These are phyloP conservation scores for Dacryopinax primogenitus DNA, from an alignment of 768 basidiomycete species.

Conservation along the genomic window DNA sequence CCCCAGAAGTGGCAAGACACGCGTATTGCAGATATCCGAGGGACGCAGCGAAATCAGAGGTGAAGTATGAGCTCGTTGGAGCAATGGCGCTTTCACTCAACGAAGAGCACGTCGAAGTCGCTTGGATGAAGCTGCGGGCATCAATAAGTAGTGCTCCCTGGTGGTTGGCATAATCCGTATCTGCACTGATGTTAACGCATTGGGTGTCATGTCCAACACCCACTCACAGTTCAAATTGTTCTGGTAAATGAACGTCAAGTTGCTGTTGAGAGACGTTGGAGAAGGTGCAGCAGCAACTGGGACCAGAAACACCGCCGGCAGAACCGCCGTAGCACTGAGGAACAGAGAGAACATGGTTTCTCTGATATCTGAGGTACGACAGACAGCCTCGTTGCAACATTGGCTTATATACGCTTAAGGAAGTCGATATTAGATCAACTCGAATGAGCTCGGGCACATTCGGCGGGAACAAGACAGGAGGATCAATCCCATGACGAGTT, in stretches of 20 bases:
- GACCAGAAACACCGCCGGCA: neutral
- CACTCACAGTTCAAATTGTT: slow-evolving; percentile 27
- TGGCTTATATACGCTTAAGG: too few species aligned
- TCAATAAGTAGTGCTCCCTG: slow-evolving; percentile 12
- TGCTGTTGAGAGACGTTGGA: neutral
- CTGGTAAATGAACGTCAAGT: slow-evolving; percentile 26
- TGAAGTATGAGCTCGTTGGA: slow-evolving; percentile 4
- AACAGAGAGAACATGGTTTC: neutral
- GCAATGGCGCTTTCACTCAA: slow-evolving; percentile 13
- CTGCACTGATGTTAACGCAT: neutral
- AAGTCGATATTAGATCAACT: too few species aligned
- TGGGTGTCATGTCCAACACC: neutral
- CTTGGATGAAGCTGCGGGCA: slow-evolving; percentile 5
- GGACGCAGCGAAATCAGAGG: slow-evolving; percentile 3
- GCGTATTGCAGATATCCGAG: slow-evolving; percentile 7
- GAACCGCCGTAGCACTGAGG: too few species aligned
- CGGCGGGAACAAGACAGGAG: too few species aligned
- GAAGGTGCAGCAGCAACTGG: neutral
- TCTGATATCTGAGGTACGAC: neutral
- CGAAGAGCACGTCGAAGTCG: slow-evolving; percentile 9
- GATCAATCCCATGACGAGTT: too few species aligned
- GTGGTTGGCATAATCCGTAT: slow-evolving; percentile 14
- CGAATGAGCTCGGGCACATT: too few species aligned
- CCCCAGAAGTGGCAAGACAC: neutral
- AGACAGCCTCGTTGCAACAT: too few species aligned